Conservation (phyloP, 805 yeast genomes). For the Candida pini region DNA sequence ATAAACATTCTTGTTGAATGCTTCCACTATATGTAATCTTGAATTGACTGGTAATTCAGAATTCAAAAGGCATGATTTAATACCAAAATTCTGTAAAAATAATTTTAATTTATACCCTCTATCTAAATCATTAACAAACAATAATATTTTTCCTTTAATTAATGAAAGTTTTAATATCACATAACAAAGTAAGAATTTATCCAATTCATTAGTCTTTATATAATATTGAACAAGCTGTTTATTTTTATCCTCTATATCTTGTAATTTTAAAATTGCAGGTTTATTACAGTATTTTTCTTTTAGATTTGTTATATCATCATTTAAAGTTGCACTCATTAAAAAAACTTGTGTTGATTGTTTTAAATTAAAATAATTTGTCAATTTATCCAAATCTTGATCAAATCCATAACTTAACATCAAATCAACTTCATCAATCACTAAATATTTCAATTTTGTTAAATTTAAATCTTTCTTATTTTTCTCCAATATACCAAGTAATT, state of each 20-base stretch:
- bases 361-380: constrained; percentile 61
- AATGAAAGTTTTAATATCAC: constrained; percentile 85
- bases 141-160: constrained; percentile 83
- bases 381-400: constrained; percentile 69
- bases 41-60: constrained; percentile 92
- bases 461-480: constrained; percentile 39
- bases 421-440: constrained; percentile 95
- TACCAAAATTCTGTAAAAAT: constrained; percentile 92
- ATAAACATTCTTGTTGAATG: constrained; percentile 86
- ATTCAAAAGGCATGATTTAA: constrained; percentile 80
- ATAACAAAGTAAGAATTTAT: constrained; percentile 84
- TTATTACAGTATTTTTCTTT: constrained; percentile 74
- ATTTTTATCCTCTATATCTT: constrained; percentile 50
- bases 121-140: constrained; percentile 91
- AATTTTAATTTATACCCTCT: constrained; percentile 90
- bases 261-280: constrained; percentile 78
- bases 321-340: constrained; percentile 93
- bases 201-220: constrained; percentile 82
- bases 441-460: constrained; percentile 52
- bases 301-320: constrained; percentile 74
- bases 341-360: constrained; percentile 79
- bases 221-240: constrained; percentile 76
- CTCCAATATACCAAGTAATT: constrained; percentile 53
- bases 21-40: constrained; percentile 90
- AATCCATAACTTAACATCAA: constrained; percentile 86